Evolutionary conservation across 2,329 filamentous ascomycete species (phyloP).

Genomic region (Mycosphaerella sp.): DNA sequence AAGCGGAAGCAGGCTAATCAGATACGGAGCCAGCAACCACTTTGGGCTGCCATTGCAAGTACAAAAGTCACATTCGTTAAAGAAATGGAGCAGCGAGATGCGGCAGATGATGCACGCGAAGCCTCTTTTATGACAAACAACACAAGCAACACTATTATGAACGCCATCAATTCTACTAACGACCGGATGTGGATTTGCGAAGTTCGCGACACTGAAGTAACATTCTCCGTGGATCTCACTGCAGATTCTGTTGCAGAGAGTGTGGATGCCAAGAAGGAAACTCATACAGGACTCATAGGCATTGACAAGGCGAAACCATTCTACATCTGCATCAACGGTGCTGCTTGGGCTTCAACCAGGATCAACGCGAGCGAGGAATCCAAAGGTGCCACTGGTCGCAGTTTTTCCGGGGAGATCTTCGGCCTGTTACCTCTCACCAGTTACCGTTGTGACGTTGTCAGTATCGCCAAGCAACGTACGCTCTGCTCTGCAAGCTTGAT

Average conservation of each 20-base stretch:
- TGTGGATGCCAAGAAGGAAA: slow-evolving; percentile 34
- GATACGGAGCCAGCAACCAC: slow-evolving; percentile 80
- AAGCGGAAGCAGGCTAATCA: slow-evolving; percentile 86
- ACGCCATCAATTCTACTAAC: slow-evolving; percentile 50
- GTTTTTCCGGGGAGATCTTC: slow-evolving; percentile 65
- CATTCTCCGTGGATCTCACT: slow-evolving; percentile 50
- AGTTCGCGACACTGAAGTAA: slow-evolving; percentile 70
- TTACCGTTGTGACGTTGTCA: slow-evolving; percentile 73
- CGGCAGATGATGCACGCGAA: slow-evolving; percentile 64
- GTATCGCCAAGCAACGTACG: slow-evolving; percentile 58
- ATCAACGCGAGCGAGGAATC: slow-evolving; percentile 47
- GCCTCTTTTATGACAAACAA: slow-evolving; percentile 71
- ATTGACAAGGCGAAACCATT: slow-evolving; percentile 69
- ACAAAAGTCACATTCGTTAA: slow-evolving; percentile 96
- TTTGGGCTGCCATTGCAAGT: slow-evolving; percentile 91
- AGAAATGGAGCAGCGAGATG: slow-evolving; percentile 67
- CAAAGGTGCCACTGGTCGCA: slow-evolving; percentile 38
- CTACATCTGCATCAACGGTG: slow-evolving; percentile 71
- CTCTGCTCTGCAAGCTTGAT: slow-evolving; percentile 68
- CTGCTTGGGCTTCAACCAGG: slow-evolving; percentile 70
- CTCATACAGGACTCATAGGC: slow-evolving; percentile 38
- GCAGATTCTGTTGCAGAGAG: slow-evolving; percentile 23
- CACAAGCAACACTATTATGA: slow-evolving; percentile 57
- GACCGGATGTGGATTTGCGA: slow-evolving; percentile 76
- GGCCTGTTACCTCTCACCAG: slow-evolving; percentile 65